Conservation (phyloP, 2,329 filamentous ascomycete species). For the Cytospora piceae region DNA sequence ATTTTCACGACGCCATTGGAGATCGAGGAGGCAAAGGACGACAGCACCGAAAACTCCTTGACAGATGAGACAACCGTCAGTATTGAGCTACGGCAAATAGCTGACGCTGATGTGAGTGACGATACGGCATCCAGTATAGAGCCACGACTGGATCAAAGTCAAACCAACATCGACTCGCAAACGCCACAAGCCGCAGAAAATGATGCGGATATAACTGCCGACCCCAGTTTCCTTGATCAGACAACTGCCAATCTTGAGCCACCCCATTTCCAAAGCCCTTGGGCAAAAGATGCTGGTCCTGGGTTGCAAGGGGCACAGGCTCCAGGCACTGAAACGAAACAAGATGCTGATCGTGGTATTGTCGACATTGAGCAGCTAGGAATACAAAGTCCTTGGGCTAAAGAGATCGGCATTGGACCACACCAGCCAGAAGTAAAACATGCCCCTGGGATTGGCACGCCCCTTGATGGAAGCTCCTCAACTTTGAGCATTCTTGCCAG, state of each 20-base stretch:
- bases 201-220: background rate
- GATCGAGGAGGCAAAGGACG: background rate
- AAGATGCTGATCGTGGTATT: background rate
- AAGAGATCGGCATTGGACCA: background rate
- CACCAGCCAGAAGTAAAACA: slow-evolving; percentile 25
- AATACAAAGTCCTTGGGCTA: slow-evolving; percentile 17
- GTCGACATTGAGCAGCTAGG: background rate
- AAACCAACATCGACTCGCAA: background rate
- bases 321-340: background rate
- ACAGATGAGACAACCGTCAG: background rate
- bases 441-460: slow-evolving; percentile 21
- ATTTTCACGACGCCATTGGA: background rate
- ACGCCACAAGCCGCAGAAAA: background rate
- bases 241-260: background rate
- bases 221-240: background rate
- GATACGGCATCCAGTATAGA: background rate
- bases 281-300: background rate
- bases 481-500: slow-evolving; percentile 14
- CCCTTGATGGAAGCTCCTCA: slow-evolving; percentile 7
- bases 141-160: slow-evolving; percentile 2
- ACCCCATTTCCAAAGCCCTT: slow-evolving; percentile 6
- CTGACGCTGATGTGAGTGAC: background rate
- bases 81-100: background rate
- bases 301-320: background rate
- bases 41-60: background rate